Evolutionary conservation across 1,284 basidiomycete species (phyloP), one percentile per base, ranked within the genome.

Genomic region (Puccinia polysora): DNA sequence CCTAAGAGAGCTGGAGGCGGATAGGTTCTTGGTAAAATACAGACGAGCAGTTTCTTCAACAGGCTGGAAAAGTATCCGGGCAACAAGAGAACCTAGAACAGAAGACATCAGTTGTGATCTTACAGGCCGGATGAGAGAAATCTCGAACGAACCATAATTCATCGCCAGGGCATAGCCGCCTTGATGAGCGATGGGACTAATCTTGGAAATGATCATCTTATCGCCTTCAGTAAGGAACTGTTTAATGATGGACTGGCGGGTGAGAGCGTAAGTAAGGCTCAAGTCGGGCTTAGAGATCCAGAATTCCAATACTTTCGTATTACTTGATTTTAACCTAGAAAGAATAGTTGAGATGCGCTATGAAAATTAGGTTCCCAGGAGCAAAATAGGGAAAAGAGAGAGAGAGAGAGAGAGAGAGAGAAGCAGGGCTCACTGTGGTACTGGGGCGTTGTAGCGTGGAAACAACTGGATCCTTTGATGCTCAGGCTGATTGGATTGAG

Each of bases 151-250:
- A 90, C 92, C 93, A 78, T 97, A 97, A 80, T 96, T 96, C 53
- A 89, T 88, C 12, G 94, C 94, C 10, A 97, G 84, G 0, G 93
- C 93, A 79, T 96, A 97, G 2, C 91, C 93, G 10, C 90, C 93
- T 80, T 96, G 92, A 78, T 93, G 89, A 64, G 87, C 83, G 52
- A 94, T 81, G 12, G 89, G 87, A 73, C 90, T 90, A 75, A 91
- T 86, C 76, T 85, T 85, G 0, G 90, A 89, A 28, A 97, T 84
- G 1, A 94, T 85, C 58, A 98, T 82, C 77, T 96, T 92, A 80
- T 99, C 96, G 10, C 90, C 92, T 79, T 98, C 96, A 0, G 94
- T 97, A 34, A 99, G 82, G 75, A 95, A 84, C 78, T 98, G 94
- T 79, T 98, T 98, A 76, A 97, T 83, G 2, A 96, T 76, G 1